These are phyloP conservation scores for Dichomitus squalens DNA, from an alignment of 1,284 basidiomycete species.

Conservation along the genomic window DNA sequence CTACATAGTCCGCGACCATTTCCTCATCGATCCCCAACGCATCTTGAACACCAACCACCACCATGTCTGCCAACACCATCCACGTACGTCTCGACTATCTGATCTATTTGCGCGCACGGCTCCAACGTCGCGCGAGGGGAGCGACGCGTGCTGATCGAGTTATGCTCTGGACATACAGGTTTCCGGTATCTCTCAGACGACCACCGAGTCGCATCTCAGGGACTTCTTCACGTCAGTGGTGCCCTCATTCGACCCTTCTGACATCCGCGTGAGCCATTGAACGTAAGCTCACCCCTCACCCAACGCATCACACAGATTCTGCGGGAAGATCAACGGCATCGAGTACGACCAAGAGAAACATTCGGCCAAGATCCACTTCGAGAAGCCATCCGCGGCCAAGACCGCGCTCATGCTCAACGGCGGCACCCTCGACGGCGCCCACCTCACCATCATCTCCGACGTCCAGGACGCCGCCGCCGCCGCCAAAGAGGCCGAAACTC, in stretches of 20 bases:
- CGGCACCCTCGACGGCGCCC: constrained; percentile 65
- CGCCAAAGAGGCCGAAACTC: constrained; percentile 42
- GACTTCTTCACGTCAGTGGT: constrained; percentile 76
- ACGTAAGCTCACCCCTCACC: not conserved
- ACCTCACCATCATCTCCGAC: constrained; percentile 69
- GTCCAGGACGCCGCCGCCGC: constrained; percentile 50
- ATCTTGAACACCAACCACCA: constrained; percentile 9
- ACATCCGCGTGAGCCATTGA: constrained; percentile 1
- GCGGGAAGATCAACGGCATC: constrained; percentile 74
- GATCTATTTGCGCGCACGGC: not conserved
- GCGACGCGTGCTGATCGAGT: not conserved
- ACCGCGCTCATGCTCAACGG: constrained; percentile 83
- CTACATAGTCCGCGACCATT: constrained; percentile 7
- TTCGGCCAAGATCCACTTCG: constrained; percentile 66
- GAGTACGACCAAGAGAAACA: constrained; percentile 44
- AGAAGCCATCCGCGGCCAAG: constrained; percentile 76
- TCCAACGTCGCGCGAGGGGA: not conserved
- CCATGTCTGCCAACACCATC: constrained; percentile 30
- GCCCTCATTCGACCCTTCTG: constrained; percentile 6
- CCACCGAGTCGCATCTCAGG: constrained; percentile 60
- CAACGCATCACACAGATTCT: constrained; percentile 54
- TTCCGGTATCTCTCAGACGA: constrained; percentile 59
- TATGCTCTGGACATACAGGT: constrained; percentile 47
- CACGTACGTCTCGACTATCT: constrained; percentile 22
- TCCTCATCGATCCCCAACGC: constrained; percentile 13